These are phyloP conservation scores for Bruguiera sexangula DNA, from an alignment of 345 rosid species.

Conservation along the genomic window DNA sequence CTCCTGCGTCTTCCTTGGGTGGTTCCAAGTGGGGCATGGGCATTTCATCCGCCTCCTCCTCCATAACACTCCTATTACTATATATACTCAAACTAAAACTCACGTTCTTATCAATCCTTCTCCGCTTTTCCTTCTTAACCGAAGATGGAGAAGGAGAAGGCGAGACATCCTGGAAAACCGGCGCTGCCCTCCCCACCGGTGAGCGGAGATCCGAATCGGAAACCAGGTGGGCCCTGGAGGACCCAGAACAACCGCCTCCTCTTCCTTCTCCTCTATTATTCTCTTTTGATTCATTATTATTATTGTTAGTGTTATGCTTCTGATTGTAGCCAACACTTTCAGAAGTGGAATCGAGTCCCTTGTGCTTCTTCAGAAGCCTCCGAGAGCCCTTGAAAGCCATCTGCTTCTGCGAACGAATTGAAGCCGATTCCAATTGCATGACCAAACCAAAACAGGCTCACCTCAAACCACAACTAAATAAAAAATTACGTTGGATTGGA, in stretches of 20 bases:
- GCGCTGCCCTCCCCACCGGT: conserved; percentile 56
- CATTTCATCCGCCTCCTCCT: conserved; percentile 40
- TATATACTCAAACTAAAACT: conserved; percentile 5
- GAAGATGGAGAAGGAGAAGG: conserved; percentile 42
- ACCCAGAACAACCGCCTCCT: conserved; percentile 6
- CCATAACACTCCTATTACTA: conserved; percentile 4
- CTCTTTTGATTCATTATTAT: conserved; percentile 30
- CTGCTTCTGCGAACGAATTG: conserved; percentile 37
- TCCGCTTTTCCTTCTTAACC: conserved; percentile 42
- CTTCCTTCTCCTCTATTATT: conserved; percentile 16
- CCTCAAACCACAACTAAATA: too few species aligned
- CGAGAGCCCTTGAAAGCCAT: conserved; percentile 47
- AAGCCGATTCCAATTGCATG: conserved; percentile 59
- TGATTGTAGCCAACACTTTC: conserved; percentile 57
- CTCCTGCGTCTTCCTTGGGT: conserved; percentile 18
- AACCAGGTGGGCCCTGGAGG: not conserved
- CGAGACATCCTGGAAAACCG: conserved; percentile 74
- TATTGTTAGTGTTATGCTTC: conserved; percentile 34
- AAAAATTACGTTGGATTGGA: too few species aligned
- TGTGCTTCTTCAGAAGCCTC: conserved; percentile 56
- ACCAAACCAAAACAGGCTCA: conserved; percentile 22
- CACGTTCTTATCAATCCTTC: conserved; percentile 31
- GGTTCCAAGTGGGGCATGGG: conserved; percentile 24
- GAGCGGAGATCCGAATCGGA: conserved; percentile 54
- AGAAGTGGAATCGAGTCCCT: conserved; percentile 77